Percentiles rank a stretch among this genome's conserved stretches.
Conservation (phyloP, 83 land plant species). For the Diphasiastrum complanatum region DNA sequence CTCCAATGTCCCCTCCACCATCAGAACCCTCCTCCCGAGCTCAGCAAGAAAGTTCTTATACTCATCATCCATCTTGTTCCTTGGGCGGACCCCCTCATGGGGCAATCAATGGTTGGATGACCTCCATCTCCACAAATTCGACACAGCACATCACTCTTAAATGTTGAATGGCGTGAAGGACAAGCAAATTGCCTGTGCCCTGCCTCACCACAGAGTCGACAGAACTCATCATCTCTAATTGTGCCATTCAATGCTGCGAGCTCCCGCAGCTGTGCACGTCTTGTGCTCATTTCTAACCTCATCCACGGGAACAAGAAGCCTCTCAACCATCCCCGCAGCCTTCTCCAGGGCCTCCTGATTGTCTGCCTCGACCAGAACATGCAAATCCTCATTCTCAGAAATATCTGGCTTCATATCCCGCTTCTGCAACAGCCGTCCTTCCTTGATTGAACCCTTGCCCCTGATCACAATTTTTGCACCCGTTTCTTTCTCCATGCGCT, state of each 20-base stretch:
- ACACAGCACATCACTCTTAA: conserved; percentile 63
- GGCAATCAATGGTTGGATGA: conserved; percentile 78
- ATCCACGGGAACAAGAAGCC: conserved; percentile 63
- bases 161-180: conserved; percentile 45
- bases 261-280: conserved; percentile 58
- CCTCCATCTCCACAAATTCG: conserved; percentile 81
- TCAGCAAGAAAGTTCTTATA: conserved; percentile 74
- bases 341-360: conserved; percentile 63
- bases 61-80: conserved; percentile 79
- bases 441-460: conserved; percentile 69
- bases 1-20: conserved; percentile 24
- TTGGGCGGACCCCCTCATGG: conserved; percentile 52
- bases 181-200: conserved; percentile 72
- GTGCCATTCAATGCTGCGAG: conserved; percentile 67
- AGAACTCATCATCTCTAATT: conserved; percentile 59
- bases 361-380: conserved; percentile 72
- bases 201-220: conserved; percentile 62
- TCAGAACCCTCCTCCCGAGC: conserved; percentile 34
- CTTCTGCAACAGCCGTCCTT: conserved; percentile 58
- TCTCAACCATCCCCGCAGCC: conserved; percentile 68
- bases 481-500: conserved; percentile 71
- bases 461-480: conserved; percentile 70
- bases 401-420: conserved; percentile 51
- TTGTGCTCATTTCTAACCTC: conserved; percentile 65
- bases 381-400: conserved; percentile 64